Percentiles rank a stretch among this genome's conserved stretches.
These are phyloP conservation scores for Stylosanthes scabra DNA, from an alignment of 331 rosid species.

Conservation along the genomic window DNA sequence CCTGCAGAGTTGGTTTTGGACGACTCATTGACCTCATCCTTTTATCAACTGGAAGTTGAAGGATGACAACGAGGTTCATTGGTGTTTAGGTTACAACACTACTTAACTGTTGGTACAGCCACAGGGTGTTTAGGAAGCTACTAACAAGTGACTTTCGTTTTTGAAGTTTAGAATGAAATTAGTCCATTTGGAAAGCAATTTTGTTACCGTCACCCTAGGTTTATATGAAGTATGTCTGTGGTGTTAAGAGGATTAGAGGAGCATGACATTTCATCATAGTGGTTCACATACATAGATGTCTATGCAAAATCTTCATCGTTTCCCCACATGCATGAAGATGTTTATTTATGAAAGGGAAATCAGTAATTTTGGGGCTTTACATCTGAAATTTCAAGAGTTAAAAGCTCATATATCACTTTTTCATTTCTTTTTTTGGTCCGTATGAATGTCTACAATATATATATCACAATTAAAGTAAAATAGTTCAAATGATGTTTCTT, in stretches of 20 bases:
- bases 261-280: no score
- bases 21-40: conserved; percentile 27
- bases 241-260: neutral
- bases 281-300: no score
- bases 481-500: conserved; percentile 20
- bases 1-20: conserved; percentile 25
- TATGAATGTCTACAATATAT: no score
- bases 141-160: neutral
- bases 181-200: neutral
- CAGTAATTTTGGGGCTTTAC: no score
- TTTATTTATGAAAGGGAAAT: no score
- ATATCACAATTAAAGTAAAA: no score
- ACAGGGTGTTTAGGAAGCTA: neutral
- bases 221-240: neutral
- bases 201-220: neutral
- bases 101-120: conserved; percentile 19
- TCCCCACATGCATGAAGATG: no score
- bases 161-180: conserved; percentile 4
- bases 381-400: neutral
- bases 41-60: neutral
- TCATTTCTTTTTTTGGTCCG: no score
- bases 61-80: conserved; percentile 11
- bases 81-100: conserved; percentile 22
- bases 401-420: conserved; percentile 16
- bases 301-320: no score